Percentiles rank a stretch among this genome's conserved stretches.
These are phyloP conservation scores for Hymenoscyphus linearis DNA, from an alignment of 2,329 filamentous ascomycete genomes.

Conservation along the genomic window DNA sequence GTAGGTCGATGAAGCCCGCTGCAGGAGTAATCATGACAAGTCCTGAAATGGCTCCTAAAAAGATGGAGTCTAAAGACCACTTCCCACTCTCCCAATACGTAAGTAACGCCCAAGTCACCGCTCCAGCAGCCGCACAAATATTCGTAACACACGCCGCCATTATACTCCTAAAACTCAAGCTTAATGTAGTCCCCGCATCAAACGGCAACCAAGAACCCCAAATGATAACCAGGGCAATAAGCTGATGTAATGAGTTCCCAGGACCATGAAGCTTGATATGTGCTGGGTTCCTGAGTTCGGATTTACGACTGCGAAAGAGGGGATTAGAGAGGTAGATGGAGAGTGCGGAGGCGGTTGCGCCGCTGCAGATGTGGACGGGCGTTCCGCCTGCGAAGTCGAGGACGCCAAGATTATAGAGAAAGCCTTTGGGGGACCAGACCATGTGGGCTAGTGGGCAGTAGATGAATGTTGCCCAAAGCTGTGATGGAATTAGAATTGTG, in stretches of 20 bases:
- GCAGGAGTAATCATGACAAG: constrained; percentile 87
- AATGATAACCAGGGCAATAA: constrained; percentile 69
- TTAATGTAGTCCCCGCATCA: constrained; percentile 80
- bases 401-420: constrained; percentile 62
- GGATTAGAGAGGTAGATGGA: constrained; percentile 69
- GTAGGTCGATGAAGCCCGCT: constrained; percentile 73
- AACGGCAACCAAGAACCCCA: constrained; percentile 98
- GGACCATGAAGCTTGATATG: constrained; percentile 59
- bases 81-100: constrained; percentile 81
- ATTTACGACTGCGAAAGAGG: constrained; percentile 53
- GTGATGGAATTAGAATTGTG: not conserved
- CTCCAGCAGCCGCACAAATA: constrained; percentile 61
- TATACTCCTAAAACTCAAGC: too few relatives aligned
- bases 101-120: constrained; percentile 25
- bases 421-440: constrained; percentile 72
- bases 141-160: constrained; percentile 85
- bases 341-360: constrained; percentile 67
- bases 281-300: constrained; percentile 34
- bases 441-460: constrained; percentile 72
- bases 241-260: constrained; percentile 69
- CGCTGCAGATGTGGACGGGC: constrained; percentile 69
- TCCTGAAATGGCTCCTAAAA: constrained; percentile 82
- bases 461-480: constrained; percentile 60
- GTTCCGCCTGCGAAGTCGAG: constrained; percentile 73
- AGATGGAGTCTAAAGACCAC: constrained; percentile 90